Percentiles rank a stretch among this genome's conserved stretches.
phyloP scores from a whole-genome alignment of 2,329 filamentous ascomycete genomes.

The Blumeria graminis region DNA sequence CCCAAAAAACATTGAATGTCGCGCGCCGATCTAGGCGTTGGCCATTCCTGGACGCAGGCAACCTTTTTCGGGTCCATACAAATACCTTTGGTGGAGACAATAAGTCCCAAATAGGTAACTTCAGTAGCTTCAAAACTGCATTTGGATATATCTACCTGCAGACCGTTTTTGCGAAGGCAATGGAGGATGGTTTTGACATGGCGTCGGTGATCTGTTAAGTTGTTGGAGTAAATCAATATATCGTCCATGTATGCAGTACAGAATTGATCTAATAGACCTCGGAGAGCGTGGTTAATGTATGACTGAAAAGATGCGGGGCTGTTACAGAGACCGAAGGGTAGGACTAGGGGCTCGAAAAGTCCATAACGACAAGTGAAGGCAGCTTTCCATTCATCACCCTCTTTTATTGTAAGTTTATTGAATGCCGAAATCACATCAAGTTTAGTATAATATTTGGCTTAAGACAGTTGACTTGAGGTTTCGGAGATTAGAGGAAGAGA shows the following conservation, averaged over 20 bases:
- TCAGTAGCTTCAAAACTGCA: no score
- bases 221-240: not conserved
- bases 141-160: no score
- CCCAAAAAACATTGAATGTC: not conserved
- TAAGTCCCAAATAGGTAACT: no score
- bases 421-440: not conserved
- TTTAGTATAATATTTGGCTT: not conserved
- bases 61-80: no score
- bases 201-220: no score
- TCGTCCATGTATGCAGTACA: not conserved
- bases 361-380: not conserved
- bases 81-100: no score
- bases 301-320: constrained; percentile 2
- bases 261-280: not conserved
- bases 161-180: not conserved
- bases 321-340: constrained; percentile 2
- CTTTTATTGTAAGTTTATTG: not conserved
- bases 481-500: constrained; percentile 1
- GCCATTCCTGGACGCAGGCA: no score
- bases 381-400: not conserved
- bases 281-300: not conserved
- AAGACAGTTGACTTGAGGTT: not conserved
- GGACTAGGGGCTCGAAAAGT: not conserved
- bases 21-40: no score
- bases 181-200: not conserved